A percentile compares a stretch with the other conserved stretches of the same genome.
Evolutionary conservation across 305 asterid species (phyloP).

Genomic region (Coffea humblotiana): DNA sequence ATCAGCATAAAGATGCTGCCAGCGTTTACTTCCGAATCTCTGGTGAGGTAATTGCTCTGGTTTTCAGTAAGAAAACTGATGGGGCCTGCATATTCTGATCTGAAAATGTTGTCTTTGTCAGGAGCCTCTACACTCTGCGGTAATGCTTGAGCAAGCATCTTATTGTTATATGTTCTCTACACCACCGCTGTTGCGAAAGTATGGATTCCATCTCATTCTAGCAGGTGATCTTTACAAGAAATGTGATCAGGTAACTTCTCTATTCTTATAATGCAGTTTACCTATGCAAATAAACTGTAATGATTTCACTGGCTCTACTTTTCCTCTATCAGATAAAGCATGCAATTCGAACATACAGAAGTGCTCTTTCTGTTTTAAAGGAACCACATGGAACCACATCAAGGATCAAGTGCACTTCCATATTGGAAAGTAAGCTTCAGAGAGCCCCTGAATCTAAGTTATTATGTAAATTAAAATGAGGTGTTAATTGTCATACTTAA

Average conservation of each 20-base stretch:
- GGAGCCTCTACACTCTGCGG: conserved; percentile 94
- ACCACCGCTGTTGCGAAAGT: conserved; percentile 82
- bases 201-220: conserved; percentile 98
- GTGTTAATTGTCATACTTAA: conserved; percentile 10
- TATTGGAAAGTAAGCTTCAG: conserved; percentile 80
- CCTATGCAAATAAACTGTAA: conserved; percentile 22
- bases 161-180: conserved; percentile 86
- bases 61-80: conserved; percentile 31
- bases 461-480: neutral
- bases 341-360: conserved; percentile 91
- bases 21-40: conserved; percentile 90
- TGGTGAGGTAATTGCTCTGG: conserved; percentile 89
- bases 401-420: conserved; percentile 97
- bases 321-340: conserved; percentile 69
- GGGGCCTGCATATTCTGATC: conserved; percentile 28
- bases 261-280: conserved; percentile 15
- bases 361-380: conserved; percentile 87
- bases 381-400: conserved; percentile 86
- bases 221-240: conserved; percentile 95
- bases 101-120: conserved; percentile 43
- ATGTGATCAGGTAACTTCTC: conserved; percentile 83
- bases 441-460: conserved; percentile 15
- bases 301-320: conserved; percentile 28
- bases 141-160: conserved; percentile 99
- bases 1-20: conserved; percentile 93